Evolutionary conservation across 176 grass and related monocot genomes (phyloP), one percentile per base, ranked within the genome.

Genomic region (Carex scoparia): DNA sequence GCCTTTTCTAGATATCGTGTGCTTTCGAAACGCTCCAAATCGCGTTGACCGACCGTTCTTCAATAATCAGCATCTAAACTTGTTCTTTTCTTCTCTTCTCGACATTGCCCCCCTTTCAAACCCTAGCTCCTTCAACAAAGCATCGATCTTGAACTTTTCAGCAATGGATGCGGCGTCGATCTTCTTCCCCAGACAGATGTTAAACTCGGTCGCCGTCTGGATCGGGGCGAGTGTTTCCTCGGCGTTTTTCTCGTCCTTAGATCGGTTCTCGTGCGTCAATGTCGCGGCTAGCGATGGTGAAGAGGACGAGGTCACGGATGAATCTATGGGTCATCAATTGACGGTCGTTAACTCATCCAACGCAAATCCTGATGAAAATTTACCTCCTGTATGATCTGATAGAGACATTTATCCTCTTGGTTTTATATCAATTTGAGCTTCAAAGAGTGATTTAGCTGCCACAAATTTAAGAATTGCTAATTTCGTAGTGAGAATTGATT

Each of bases 221-320:
- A 31, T 86, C 33, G 84, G 84, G 14, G 68, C 84, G 53, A 86
- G 84, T 32, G 84, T 86, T 65, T 65, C 73, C 28, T 86, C 84
- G 18, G 84, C 84, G 32, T 86, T 86, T 55, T 86, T 86, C 70
- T 86, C 84, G 13, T 86, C 84, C 7, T 49, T 86, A 10, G 84
- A 86, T 76, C 84, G 71, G 23, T 86, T 79, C 84, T 76, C 84
- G 27, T 86, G 84, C 69, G 73, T 86, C 56, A 72, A 86, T 12
- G 71, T 86, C 70, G 73, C 71, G 5, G 69, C 67, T 49, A 79
- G 58, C 68, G 84, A 86, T 35, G 69, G 58, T 18, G 69, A 74
- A 49, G 84, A 86, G 32, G 84, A 86, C 8, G 70, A 86, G 16
- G 15, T 73, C 42, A 10, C 40, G 27, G 82, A 58, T 12, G 57